Base-by-base conservation (phyloP, 2,329 filamentous ascomycete species). In the Dothideomycetidae sp. region DNA sequence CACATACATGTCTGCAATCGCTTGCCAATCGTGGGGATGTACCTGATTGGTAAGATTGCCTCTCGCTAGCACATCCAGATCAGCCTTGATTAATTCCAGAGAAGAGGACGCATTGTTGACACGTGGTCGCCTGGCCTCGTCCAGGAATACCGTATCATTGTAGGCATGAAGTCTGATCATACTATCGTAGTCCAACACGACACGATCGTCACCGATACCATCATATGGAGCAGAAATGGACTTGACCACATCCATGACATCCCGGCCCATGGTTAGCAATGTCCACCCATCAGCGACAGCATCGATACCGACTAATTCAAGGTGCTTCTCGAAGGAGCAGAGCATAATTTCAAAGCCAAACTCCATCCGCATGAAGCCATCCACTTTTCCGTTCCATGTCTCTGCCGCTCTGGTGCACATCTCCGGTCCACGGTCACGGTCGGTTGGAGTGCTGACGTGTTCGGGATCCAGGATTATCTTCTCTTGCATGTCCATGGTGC, bases 271-370 rank as follows among this genome's bases (percentile, higher is more conserved):
- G 21, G 21, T n/a, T 7, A 26, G 21, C 16, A 37, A 43, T 7
- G 41, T 41, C 12, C 44, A 36, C 7, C 43, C 47, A n/a, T 41
- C 19, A 30, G 37, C 28, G 34, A 39, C 33, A 26, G 50, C 48
- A 9, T 47, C 53, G 12, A 62, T 56, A 4, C 52, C 48, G 5
- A 57, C 44, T 4, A 57, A 42, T 10, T 57, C 48, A 1, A 68
- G 45, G 44, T 61, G 50, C 10, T 57, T 49, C 23, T 53, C 53
- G 44, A 83, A 81, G 37, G 75, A 60, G 51, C 78, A 83, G 13
- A 78, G 60, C 34, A 82, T 76, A 36, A 80, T 63, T 53, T 83
- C 78, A 45, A 81, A 81, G 0, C 78, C 78, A 12, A 68, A 66
- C 49, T 83, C 78, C 66, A 76, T 76, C 9, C 78, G 67, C 2